These are phyloP conservation scores for Stachybotrys elegans DNA, from an alignment of 2,329 filamentous ascomycete genomes.

Conservation along the genomic window DNA sequence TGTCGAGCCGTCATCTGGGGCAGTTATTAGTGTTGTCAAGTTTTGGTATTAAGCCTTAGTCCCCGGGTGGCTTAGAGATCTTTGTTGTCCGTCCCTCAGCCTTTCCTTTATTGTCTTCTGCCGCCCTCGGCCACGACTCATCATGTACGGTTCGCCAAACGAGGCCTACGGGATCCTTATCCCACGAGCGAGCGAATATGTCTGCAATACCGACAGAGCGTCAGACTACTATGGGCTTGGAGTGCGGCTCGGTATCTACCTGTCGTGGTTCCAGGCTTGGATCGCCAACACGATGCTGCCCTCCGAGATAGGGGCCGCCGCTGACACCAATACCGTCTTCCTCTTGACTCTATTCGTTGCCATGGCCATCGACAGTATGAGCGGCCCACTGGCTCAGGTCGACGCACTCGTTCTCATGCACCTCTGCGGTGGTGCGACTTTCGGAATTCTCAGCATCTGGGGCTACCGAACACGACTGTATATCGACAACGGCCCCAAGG, in stretches of 20 bases:
- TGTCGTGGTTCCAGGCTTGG: constrained; percentile 21
- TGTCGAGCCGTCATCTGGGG: too few species aligned
- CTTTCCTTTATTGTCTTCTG: too few species aligned
- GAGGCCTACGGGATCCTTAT: background rate
- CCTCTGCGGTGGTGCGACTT: constrained; percentile 20
- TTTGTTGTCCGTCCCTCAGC: too few species aligned
- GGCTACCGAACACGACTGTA: constrained; percentile 20
- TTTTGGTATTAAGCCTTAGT: too few species aligned
- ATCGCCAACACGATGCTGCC: constrained; percentile 20
- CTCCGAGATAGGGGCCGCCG: constrained; percentile 13
- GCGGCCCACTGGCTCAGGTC: constrained; percentile 10
- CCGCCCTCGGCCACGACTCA: too few species aligned
- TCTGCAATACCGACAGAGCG: constrained; percentile 15
- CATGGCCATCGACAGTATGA: constrained; percentile 14
- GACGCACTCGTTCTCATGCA: constrained; percentile 23
- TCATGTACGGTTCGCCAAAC: background rate
- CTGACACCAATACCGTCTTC: constrained; percentile 25
- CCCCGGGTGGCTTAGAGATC: too few species aligned
- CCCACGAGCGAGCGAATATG: background rate
- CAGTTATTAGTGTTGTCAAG: too few species aligned
- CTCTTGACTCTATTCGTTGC: constrained; percentile 22
- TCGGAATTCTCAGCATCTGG: constrained; percentile 20
- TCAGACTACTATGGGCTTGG: constrained; percentile 26
- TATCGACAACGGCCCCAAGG: constrained; percentile 11
- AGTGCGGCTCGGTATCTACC: constrained; percentile 25